phyloP scores from a whole-genome alignment of 768 basidiomycete genomes.

The Tulasnella sp. region DNA sequence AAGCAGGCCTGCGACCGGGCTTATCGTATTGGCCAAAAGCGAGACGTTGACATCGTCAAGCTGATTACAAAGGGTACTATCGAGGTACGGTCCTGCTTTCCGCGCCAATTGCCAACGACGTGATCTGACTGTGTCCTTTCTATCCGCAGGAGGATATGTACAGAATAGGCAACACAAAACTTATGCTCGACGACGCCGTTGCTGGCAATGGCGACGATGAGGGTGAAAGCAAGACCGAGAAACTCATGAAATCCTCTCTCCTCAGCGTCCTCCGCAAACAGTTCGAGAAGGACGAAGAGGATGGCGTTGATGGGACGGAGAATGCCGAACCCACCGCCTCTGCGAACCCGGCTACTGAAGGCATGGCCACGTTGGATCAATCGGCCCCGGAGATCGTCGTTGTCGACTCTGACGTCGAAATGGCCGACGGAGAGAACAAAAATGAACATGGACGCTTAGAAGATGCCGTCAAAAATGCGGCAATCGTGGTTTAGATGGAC shows the following conservation, averaged over 20 bases:
- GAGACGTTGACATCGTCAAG: slow-evolving; percentile 91
- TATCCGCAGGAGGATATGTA: slow-evolving; percentile 77
- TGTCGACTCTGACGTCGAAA: not conserved
- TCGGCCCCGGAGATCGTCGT: not conserved
- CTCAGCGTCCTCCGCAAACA: slow-evolving; percentile 82
- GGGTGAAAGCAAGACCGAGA: slow-evolving; percentile 61
- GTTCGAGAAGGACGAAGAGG: slow-evolving; percentile 56
- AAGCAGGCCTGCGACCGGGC: slow-evolving; percentile 96
- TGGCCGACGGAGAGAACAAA: not conserved
- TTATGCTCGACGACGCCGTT: slow-evolving; percentile 90
- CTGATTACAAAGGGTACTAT: slow-evolving; percentile 88
- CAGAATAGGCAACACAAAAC: slow-evolving; percentile 79
- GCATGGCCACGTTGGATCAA: not conserved
- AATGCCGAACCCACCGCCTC: not conserved
- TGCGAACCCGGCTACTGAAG: not conserved
- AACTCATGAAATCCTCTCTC: slow-evolving; percentile 78
- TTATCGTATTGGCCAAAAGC: slow-evolving; percentile 93
- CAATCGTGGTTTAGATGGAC: slow-evolving; percentile 6
- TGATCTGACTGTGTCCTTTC: not conserved
- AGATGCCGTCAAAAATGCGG: not conserved
- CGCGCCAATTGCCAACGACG: not conserved
- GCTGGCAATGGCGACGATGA: slow-evolving; percentile 61
- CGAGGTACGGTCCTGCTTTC: slow-evolving; percentile 44
- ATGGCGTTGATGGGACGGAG: slow-evolving; percentile 29
- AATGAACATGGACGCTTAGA: slow-evolving; percentile 5